phyloP scores from a whole-genome alignment of 352 stramenopile species.

The Phytophthora colocasiae region DNA sequence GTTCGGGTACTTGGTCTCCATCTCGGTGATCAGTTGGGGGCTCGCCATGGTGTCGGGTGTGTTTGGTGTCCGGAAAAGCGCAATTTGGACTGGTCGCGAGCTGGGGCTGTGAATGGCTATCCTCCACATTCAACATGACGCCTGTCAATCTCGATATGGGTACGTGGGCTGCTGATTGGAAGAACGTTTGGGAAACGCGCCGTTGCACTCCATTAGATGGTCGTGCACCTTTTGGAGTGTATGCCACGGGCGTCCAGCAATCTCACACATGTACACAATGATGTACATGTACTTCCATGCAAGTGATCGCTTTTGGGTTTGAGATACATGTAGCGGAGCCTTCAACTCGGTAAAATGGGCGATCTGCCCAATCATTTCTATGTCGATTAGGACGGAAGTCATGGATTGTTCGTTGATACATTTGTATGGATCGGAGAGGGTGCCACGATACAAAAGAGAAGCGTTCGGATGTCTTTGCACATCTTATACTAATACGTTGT shows the following conservation, averaged over 20 bases:
- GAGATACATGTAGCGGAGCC: not conserved
- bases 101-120: constrained; percentile 11
- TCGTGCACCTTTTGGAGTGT: no score
- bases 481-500: constrained; percentile 31
- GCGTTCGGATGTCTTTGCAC: constrained; percentile 15
- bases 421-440: constrained; percentile 1
- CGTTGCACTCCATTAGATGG: no score
- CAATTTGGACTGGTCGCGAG: constrained; percentile 21
- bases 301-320: no score
- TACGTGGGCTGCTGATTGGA: constrained; percentile 13
- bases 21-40: constrained; percentile 44
- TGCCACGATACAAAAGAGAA: constrained; percentile 7
- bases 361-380: not conserved
- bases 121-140: constrained; percentile 1
- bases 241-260: no score
- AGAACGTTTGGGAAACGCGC: constrained; percentile 8
- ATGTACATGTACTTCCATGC: no score
- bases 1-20: constrained; percentile 72
- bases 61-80: constrained; percentile 5
- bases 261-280: no score
- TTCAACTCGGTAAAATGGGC: constrained; percentile 7
- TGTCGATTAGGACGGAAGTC: constrained; percentile 23
- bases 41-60: constrained; percentile 49
- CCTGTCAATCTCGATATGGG: constrained; percentile 5
- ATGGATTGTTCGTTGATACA: not conserved